A percentile compares a stretch with the other conserved stretches of the same genome.
Conservation (phyloP, 257 asterid genomes). For the Sherardia arvensis region DNA sequence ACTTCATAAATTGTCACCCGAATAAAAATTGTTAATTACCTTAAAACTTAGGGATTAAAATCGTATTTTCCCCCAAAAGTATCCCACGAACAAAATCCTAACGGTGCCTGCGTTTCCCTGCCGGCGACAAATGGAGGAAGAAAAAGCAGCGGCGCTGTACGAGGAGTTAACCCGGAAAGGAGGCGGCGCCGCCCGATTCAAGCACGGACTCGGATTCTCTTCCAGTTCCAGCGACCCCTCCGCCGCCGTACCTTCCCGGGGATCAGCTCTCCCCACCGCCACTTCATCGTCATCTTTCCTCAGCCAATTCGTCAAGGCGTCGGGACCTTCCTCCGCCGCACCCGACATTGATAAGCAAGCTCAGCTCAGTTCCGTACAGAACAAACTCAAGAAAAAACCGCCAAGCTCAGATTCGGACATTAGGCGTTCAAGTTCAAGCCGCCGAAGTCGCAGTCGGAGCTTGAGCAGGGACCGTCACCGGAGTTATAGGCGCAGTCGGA, state of each 20-base stretch:
- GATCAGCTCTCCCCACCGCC: conserved; percentile 43
- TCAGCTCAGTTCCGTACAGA: conserved; percentile 53
- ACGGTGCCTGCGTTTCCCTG: background rate
- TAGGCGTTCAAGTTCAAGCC: conserved; percentile 8
- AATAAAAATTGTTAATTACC: too few species aligned
- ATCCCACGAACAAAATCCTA: background rate
- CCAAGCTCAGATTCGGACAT: background rate
- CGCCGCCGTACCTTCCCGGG: conserved; percentile 38
- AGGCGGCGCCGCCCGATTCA: conserved; percentile 82
- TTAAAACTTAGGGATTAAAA: too few species aligned
- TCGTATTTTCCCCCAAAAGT: background rate
- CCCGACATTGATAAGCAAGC: conserved; percentile 46
- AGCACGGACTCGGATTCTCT: conserved; percentile 87
- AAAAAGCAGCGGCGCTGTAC: conserved; percentile 83
- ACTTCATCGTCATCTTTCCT: conserved; percentile 49
- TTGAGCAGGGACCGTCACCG: conserved; percentile 34
- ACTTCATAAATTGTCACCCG: background rate
- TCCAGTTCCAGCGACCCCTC: conserved; percentile 28
- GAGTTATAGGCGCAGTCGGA: conserved; percentile 29
- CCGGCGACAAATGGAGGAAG: conserved; percentile 61
- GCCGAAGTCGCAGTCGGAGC: conserved; percentile 25
- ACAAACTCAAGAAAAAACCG: conserved; percentile 54
- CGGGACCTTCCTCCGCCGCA: conserved; percentile 55
- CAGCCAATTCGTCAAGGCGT: conserved; percentile 63
- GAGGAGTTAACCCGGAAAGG: conserved; percentile 88